These are phyloP conservation scores for Cryptococcus sp. DNA, from an alignment of 1,284 basidiomycete genomes.

Conservation along the genomic window DNA sequence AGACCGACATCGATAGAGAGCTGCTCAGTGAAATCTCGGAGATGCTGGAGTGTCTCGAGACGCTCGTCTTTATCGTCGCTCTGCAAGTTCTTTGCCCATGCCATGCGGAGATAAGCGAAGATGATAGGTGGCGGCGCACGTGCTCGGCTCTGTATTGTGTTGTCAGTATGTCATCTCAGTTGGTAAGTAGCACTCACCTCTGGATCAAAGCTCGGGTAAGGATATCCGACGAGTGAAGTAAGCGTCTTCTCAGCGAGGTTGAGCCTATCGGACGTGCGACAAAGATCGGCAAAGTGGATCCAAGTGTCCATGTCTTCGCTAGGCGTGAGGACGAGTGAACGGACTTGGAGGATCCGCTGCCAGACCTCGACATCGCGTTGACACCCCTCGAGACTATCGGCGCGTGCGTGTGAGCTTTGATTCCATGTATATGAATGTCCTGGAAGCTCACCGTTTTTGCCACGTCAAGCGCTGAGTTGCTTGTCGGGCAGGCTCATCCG, in stretches of 20 bases:
- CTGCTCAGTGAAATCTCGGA: constrained; percentile 80
- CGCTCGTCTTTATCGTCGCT: constrained; percentile 32
- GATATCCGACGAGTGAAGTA: constrained; percentile 79
- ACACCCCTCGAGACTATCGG: constrained; percentile 77
- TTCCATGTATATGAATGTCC: background rate
- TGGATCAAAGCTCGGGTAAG: constrained; percentile 43
- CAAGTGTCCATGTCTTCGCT: constrained; percentile 96
- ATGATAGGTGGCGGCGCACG: constrained; percentile 94
- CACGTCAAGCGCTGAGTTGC: constrained; percentile 84
- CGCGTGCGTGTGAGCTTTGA: constrained; percentile 5
- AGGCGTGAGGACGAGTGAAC: constrained; percentile 89
- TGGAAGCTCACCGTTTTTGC: constrained; percentile 76
- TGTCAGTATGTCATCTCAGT: constrained; percentile 20
- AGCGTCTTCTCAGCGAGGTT: constrained; percentile 95
- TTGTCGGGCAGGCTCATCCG: constrained; percentile 91
- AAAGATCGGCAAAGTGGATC: constrained; percentile 91
- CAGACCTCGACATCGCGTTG: constrained; percentile 99
- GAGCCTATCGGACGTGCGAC: constrained; percentile 81
- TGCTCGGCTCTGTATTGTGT: constrained; percentile 57
- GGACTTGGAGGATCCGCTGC: constrained; percentile 96
- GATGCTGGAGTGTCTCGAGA: constrained; percentile 74
- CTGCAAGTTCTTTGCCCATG: constrained; percentile 78
- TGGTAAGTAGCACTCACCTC: constrained; percentile 29
- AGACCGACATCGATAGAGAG: constrained; percentile 73
- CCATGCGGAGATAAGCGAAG: constrained; percentile 94